A percentile compares a stretch with the other conserved stretches of the same genome.
These are phyloP conservation scores for Diutina pseudorugosa DNA, from an alignment of 1,139 yeast genomes.

Conservation along the genomic window DNA sequence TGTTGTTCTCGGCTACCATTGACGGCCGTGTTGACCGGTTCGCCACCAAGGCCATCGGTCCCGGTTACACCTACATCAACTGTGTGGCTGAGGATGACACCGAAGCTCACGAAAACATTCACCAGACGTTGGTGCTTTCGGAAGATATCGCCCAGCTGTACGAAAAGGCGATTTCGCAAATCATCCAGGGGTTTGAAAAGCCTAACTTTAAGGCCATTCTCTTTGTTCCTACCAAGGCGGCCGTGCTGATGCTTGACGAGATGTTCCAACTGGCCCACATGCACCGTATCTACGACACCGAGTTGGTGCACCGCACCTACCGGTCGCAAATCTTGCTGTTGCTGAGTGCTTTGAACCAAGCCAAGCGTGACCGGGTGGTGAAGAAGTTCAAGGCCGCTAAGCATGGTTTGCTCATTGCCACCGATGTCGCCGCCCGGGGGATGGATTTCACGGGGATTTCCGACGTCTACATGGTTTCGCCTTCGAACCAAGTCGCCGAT, in stretches of 20 bases:
- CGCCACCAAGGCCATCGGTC: slow-evolving; percentile 55
- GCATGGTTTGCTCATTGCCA: slow-evolving; percentile 58
- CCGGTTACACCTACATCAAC: slow-evolving; percentile 56
- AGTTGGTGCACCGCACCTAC: slow-evolving; percentile 3
- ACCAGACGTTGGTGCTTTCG: slow-evolving; percentile 49
- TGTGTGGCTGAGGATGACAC: slow-evolving; percentile 47
- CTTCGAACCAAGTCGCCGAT: slow-evolving; percentile 62
- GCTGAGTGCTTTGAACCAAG: slow-evolving; percentile 67
- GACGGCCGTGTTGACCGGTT: slow-evolving; percentile 53
- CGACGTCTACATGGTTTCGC: slow-evolving; percentile 69
- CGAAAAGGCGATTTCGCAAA: slow-evolving; percentile 39
- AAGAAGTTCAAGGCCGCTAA: slow-evolving; percentile 37
- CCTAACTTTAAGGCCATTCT: slow-evolving; percentile 61
- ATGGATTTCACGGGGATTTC: slow-evolving; percentile 84
- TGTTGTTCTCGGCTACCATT: slow-evolving; percentile 83
- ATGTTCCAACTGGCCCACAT: slow-evolving; percentile 13
- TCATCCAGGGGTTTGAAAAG: slow-evolving; percentile 17
- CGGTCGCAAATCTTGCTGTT: slow-evolving; percentile 20
- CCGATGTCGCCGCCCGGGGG: slow-evolving; percentile 96
- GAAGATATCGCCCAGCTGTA: slow-evolving; percentile 35
- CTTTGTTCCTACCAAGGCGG: slow-evolving; percentile 67
- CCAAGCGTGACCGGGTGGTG: slow-evolving; percentile 47
- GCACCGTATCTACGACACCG: slow-evolving; percentile 11
- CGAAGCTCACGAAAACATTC: slow-evolving; percentile 70
- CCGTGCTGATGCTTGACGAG: slow-evolving; percentile 45